Conservation (phyloP, 148 eudicot genomes). For the Bassia scoparia region DNA sequence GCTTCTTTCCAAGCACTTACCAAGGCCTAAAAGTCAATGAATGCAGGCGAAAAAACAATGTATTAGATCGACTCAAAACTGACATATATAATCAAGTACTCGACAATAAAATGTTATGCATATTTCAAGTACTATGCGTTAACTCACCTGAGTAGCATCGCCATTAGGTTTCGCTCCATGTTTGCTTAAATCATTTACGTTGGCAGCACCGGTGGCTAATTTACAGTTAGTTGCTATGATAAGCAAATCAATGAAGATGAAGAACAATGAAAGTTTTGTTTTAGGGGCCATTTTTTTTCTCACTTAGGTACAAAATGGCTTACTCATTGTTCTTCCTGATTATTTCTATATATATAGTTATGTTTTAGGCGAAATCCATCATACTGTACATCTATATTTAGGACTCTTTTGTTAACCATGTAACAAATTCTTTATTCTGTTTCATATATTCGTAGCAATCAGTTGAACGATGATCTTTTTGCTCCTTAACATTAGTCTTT, state of each 20-base stretch:
- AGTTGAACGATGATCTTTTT: constrained; percentile 11
- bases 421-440: background rate
- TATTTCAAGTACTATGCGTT: background rate
- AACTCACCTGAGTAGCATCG: constrained; percentile 32
- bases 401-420: no score
- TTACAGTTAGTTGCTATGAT: background rate
- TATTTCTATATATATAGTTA: background rate
- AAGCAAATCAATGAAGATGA: constrained; percentile 10
- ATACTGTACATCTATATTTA: background rate
- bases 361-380: background rate
- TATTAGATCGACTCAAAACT: background rate
- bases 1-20: constrained; percentile 53
- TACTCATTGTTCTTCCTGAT: background rate
- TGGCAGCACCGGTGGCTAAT: background rate
- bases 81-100: background rate
- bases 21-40: constrained; percentile 30
- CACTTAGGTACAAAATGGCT: background rate
- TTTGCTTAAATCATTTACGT: constrained; percentile 21
- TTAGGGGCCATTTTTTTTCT: constrained; percentile 19
- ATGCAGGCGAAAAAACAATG: background rate
- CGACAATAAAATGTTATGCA: background rate
- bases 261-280: constrained; percentile 10
- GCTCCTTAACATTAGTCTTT: background rate
- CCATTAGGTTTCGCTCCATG: constrained; percentile 30
- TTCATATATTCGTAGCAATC: background rate